Base-by-base conservation (phyloP, 495 filamentous ascomycete species). In the Viridothelium virens region DNA sequence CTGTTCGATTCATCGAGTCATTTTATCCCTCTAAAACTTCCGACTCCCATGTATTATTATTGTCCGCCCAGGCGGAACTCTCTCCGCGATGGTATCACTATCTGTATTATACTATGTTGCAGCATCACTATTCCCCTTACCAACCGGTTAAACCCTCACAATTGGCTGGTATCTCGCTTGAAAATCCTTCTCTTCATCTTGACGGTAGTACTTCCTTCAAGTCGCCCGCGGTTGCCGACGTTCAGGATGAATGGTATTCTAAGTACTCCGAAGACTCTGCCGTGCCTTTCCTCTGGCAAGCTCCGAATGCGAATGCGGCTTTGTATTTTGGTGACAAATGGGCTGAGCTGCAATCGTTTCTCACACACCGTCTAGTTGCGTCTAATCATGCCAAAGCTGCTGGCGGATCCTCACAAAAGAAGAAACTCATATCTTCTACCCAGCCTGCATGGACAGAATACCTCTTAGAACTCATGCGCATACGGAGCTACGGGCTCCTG, bases 241-340 rank as follows among this genome's bases (percentile, higher is more conserved):
- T 68, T 56, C 46, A 72, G 25, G 68, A 72, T 0, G 63, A 72
- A 62, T 64, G 50, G 33, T 44, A 69, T 66, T 69, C 71, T 36
- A 61, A 67, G 3, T 64, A 72, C 33, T 34, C 63, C 0, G 56
- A 71, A 38, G 70, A 78, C 5, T 69, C 67, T 14, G 62, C 80
- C 2, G 81, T 84, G 0, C 82, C 87, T 0, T 92, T 93, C 69
- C 77, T 92, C 2, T 95, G 89, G 88, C 88, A 95, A 76, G 84
- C 87, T 47, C 91, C 91, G 25, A 87, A 86, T 72, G 88, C 86
- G 71, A 88, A 91, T 70, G 91, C 91, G 1, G 84, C 86, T 11
- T 80, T 96, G 16, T 90, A 89, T 74, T 88, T 91, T 63, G 91
- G 91, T 33, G 85, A 91, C 41, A 90, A 88, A 72, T 96, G 91